Percentiles rank a stretch among this genome's conserved stretches.
Conservation (phyloP, 306 rosid species). For the Chamaecrista fasciculata region DNA sequence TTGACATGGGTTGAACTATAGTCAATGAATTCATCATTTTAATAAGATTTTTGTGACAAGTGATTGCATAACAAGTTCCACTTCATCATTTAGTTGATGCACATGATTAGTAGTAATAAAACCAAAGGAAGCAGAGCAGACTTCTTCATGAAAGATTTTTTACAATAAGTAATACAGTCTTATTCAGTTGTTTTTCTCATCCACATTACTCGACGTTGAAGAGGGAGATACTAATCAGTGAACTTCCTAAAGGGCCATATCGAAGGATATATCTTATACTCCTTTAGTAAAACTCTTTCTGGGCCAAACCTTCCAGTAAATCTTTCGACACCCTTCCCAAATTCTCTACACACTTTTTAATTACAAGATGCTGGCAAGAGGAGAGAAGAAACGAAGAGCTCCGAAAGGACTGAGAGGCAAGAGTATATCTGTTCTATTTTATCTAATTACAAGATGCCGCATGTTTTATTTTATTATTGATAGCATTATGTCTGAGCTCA, state of each 20-base stretch:
- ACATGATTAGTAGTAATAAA: constrained; percentile 1
- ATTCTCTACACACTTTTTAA: too few species aligned
- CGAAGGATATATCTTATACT: background rate
- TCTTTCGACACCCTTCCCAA: too few species aligned
- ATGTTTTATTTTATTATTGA: too few species aligned
- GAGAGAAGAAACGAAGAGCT: too few species aligned
- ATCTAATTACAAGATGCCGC: too few species aligned
- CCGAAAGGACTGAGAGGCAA: too few species aligned
- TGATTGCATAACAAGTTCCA: background rate
- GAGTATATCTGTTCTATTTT: too few species aligned
- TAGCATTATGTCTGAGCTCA: too few species aligned
- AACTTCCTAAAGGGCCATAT: background rate
- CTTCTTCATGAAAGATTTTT: background rate
- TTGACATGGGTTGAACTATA: background rate
- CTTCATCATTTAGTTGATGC: background rate
- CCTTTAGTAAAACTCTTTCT: background rate
- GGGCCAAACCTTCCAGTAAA: too few species aligned
- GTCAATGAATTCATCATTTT: background rate
- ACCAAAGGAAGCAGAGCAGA: background rate
- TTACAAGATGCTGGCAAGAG: too few species aligned
- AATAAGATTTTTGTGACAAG: background rate
- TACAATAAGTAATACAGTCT: background rate
- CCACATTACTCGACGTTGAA: background rate
- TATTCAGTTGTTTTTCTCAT: background rate
- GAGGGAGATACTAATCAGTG: background rate